Percentiles rank a stretch among this genome's conserved stretches.
Conservation (phyloP, 2,329 filamentous ascomycete species). For the Penicillium sp. region DNA sequence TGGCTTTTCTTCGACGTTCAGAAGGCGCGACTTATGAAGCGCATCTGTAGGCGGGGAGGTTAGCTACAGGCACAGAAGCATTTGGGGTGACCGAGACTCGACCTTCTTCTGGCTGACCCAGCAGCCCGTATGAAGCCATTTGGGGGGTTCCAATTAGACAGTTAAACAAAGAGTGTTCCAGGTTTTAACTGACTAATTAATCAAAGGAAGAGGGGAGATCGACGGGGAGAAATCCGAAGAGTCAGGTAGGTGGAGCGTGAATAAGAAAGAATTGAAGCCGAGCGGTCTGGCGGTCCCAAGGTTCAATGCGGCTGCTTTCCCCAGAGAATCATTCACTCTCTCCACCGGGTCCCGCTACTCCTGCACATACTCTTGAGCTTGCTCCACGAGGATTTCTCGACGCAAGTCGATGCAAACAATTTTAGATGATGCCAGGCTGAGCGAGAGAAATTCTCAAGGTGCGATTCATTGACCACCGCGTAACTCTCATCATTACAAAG, state of each 20-base stretch:
- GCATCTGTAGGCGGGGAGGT: constrained; percentile 55
- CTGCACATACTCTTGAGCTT: background rate
- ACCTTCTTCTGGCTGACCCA: constrained; percentile 68
- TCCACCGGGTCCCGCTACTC: constrained; percentile 1
- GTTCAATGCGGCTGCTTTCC: constrained; percentile 12
- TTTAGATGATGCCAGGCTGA: constrained; percentile 16
- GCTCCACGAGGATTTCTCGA: background rate
- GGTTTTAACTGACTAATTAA: background rate
- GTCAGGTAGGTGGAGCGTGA: constrained; percentile 10
- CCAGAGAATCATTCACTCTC: constrained; percentile 5
- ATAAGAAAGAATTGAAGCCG: constrained; percentile 22
- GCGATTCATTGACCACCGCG: constrained; percentile 7
- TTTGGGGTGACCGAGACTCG: constrained; percentile 8
- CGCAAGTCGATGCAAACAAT: constrained; percentile 4
- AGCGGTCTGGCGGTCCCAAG: constrained; percentile 19
- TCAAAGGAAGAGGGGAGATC: background rate
- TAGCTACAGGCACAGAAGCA: constrained; percentile 14
- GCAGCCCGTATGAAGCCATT: constrained; percentile 63
- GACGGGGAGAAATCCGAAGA: constrained; percentile 7
- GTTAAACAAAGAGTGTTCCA: background rate
- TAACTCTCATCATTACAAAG: background rate
- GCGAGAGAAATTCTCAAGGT: background rate
- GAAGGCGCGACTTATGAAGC: constrained; percentile 81
- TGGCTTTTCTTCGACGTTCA: constrained; percentile 88
- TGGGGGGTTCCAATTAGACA: constrained; percentile 10